Conservation (phyloP, 2,329 filamentous ascomycete species). For the Neobulgaria alba region DNA sequence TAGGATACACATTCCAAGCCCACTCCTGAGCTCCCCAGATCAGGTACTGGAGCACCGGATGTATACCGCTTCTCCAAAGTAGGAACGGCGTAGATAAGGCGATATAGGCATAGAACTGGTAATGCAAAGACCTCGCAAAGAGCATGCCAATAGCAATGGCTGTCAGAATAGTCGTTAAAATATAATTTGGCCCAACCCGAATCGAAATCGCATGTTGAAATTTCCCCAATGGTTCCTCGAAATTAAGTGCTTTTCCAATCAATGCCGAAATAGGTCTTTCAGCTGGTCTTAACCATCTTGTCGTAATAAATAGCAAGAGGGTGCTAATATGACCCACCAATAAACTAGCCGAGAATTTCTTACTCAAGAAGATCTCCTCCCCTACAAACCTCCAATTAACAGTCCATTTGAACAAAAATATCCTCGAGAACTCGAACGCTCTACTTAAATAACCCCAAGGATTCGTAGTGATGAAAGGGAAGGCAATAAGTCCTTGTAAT, state of each 20-base stretch:
- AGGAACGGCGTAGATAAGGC: slow-evolving; percentile 66
- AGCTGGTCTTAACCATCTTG: slow-evolving; percentile 53
- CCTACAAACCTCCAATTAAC: slow-evolving; percentile 98
- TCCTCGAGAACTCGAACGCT: slow-evolving; percentile 83
- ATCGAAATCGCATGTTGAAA: slow-evolving; percentile 40
- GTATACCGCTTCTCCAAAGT: slow-evolving; percentile 55
- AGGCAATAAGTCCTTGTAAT: slow-evolving; percentile 59
- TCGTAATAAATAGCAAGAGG: slow-evolving; percentile 46
- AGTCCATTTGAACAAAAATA: slow-evolving; percentile 96
- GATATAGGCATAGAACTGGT: slow-evolving; percentile 68
- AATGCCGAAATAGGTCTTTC: slow-evolving; percentile 41
- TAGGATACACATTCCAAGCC: slow-evolving; percentile 69
- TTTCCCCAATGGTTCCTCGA: slow-evolving; percentile 28
- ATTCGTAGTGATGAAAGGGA: slow-evolving; percentile 62
- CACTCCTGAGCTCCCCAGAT: slow-evolving; percentile 61
- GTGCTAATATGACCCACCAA: slow-evolving; percentile 47
- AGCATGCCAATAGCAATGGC: slow-evolving; percentile 60
- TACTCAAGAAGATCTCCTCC: slow-evolving; percentile 71
- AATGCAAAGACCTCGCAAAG: slow-evolving; percentile 63
- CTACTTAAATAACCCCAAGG: slow-evolving; percentile 64
- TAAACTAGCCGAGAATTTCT: slow-evolving; percentile 47
- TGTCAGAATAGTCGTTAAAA: slow-evolving; percentile 53
- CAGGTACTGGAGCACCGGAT: slow-evolving; percentile 48
- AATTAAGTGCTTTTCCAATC: slow-evolving; percentile 20
- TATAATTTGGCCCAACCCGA: slow-evolving; percentile 49